Conservation (phyloP, 1,284 basidiomycete genomes). For the Fomitopsis betulina region DNA sequence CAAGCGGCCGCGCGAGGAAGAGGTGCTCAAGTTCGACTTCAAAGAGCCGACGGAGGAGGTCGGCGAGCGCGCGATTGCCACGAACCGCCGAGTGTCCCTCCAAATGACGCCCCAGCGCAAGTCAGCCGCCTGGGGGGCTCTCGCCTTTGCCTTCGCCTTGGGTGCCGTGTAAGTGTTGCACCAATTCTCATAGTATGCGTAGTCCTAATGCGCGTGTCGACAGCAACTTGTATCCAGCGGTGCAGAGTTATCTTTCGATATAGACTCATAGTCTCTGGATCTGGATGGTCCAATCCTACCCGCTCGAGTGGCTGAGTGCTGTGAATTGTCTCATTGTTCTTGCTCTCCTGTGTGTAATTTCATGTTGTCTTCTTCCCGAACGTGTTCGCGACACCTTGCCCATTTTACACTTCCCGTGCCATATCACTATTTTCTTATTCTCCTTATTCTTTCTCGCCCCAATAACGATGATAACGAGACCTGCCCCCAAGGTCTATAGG, state of each 20-base stretch:
- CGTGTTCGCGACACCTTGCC: background rate
- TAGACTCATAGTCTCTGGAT: background rate
- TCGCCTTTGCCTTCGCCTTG: constrained; percentile 69
- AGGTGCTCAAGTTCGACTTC: constrained; percentile 54
- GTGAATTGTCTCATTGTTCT: background rate
- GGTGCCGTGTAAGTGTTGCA: constrained; percentile 57
- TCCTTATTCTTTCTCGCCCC: background rate
- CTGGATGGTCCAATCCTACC: background rate
- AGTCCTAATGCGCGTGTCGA: background rate
- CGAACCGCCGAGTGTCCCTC: constrained; percentile 56
- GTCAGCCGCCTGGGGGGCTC: constrained; percentile 69
- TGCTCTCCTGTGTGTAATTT: background rate
- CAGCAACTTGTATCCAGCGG: background rate
- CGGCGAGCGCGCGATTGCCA: constrained; percentile 51
- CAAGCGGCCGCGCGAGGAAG: constrained; percentile 55
- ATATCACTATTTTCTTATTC: background rate
- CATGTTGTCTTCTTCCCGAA: background rate
- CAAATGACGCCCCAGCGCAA: constrained; percentile 54
- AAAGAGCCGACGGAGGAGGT: constrained; percentile 49
- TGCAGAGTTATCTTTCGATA: constrained; percentile 4
- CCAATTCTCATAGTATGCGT: background rate
- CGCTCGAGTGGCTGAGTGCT: background rate
- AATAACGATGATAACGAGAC: background rate
- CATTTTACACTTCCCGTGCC: background rate
- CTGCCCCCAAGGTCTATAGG: background rate